Percentiles rank a stretch among this genome's conserved stretches.
phyloP scores from a whole-genome alignment of 2,329 filamentous ascomycete species.

The Fonsecaea monophora region DNA sequence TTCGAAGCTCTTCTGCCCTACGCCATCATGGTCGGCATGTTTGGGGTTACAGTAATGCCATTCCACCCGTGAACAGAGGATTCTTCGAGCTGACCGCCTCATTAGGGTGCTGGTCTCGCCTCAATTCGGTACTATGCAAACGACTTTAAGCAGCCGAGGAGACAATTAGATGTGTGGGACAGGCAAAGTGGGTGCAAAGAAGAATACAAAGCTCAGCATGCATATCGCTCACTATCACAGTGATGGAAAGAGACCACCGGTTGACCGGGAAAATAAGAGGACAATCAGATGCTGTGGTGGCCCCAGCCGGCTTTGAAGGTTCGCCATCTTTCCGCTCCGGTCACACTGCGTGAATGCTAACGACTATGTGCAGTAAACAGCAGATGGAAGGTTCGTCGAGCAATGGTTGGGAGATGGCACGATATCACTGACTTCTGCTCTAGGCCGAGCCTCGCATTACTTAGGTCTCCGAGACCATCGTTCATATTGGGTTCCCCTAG shows the following conservation, averaged over 20 bases:
- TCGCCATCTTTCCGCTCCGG: constrained; percentile 1
- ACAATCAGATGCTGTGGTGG: constrained; percentile 65
- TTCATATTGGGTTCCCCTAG: neutral
- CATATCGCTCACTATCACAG: constrained; percentile 48
- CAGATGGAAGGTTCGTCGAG: constrained; percentile 65
- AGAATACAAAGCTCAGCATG: neutral
- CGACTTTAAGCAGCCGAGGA: constrained; percentile 66
- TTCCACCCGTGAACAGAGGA: constrained; percentile 22
- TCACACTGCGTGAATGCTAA: constrained; percentile 26
- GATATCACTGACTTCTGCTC: constrained; percentile 18
- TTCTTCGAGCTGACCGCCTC: constrained; percentile 25
- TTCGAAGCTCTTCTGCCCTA: constrained; percentile 71
- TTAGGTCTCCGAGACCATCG: constrained; percentile 35
- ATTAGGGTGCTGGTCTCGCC: constrained; percentile 60
- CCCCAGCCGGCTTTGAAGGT: constrained; percentile 66
- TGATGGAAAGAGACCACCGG: constrained; percentile 71
- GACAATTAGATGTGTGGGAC: constrained; percentile 69
- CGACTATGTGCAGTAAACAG: constrained; percentile 59
- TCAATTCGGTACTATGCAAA: constrained; percentile 66
- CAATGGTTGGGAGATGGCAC: neutral
- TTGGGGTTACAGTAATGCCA: constrained; percentile 53
- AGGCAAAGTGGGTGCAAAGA: constrained; percentile 63
- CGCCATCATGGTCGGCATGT: constrained; percentile 63
- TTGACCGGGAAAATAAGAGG: constrained; percentile 67
- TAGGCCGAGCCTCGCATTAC: constrained; percentile 34